Conservation (phyloP, 169 alveolate genomes). For the Cryptosporidium ubiquitum region DNA sequence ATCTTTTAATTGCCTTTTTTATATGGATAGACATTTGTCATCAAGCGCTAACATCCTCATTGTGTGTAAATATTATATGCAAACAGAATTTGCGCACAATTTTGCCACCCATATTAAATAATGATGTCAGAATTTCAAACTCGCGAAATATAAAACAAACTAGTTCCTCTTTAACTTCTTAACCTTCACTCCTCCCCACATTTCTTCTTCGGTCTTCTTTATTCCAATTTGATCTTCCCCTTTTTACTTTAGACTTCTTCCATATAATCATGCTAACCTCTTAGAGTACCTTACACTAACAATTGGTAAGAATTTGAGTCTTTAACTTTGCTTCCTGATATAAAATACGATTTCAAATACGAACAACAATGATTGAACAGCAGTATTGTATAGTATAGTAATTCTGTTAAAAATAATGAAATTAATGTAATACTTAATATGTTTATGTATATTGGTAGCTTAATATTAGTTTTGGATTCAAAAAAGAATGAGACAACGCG, state of each 20-base stretch:
- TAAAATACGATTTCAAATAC: background rate
- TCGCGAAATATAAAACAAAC: no score
- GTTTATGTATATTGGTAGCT: background rate
- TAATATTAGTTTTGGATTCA: background rate
- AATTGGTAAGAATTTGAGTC: no score
- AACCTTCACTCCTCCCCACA: background rate
- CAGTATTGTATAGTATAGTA: background rate
- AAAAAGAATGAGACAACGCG: background rate
- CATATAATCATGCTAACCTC: no score
- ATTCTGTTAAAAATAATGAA: background rate
- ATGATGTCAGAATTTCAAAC: no score
- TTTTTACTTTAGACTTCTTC: no score
- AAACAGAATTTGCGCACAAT: background rate
- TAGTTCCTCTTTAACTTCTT: no score
- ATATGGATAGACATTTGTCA: background rate
- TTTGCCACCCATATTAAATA: background rate
- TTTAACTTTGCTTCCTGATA: background rate
- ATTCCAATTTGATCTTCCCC: no score
- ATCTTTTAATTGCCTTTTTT: slow-evolving; percentile 4
- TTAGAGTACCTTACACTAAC: no score
- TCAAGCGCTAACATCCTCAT: background rate
- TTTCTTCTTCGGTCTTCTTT: no score
- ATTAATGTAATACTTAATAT: background rate
- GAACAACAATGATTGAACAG: background rate
- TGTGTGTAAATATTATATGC: background rate